A percentile compares a stretch with the other conserved stretches of the same genome.
phyloP scores from a whole-genome alignment of 306 rosid species.

The Cajanus cajan region DNA sequence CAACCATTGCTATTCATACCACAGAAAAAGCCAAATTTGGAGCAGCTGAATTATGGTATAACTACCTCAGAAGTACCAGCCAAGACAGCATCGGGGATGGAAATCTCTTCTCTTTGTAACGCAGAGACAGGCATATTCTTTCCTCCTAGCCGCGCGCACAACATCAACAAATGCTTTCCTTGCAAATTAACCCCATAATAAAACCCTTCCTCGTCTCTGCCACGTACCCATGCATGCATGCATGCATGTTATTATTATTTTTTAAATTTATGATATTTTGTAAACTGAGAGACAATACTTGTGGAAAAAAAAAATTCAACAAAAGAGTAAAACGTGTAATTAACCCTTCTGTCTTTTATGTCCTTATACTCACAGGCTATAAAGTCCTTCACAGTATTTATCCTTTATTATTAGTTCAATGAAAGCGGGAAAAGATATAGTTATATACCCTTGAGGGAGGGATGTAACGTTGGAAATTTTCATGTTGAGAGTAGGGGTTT shows the following conservation, averaged over 20 bases:
- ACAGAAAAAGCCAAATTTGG: background rate
- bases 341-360: no score
- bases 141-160: constrained; percentile 65
- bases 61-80: constrained; percentile 43
- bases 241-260: background rate
- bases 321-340: no score
- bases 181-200: constrained; percentile 64
- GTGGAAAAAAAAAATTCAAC: no score
- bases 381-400: no score
- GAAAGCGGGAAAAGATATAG: background rate
- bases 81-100: constrained; percentile 45
- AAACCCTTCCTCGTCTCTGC: constrained; percentile 67
- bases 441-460: constrained; percentile 65
- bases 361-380: no score
- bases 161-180: constrained; percentile 46
- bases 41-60: background rate
- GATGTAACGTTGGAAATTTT: constrained; percentile 52
- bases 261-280: no score
- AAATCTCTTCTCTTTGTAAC: constrained; percentile 51
- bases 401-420: no score
- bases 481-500: constrained; percentile 48
- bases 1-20: no score
- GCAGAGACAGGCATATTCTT: constrained; percentile 50
- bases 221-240: constrained; percentile 21
- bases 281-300: no score